These are phyloP conservation scores for Jatropha podagrica DNA, from an alignment of 441 rosid species.

Conservation along the genomic window DNA sequence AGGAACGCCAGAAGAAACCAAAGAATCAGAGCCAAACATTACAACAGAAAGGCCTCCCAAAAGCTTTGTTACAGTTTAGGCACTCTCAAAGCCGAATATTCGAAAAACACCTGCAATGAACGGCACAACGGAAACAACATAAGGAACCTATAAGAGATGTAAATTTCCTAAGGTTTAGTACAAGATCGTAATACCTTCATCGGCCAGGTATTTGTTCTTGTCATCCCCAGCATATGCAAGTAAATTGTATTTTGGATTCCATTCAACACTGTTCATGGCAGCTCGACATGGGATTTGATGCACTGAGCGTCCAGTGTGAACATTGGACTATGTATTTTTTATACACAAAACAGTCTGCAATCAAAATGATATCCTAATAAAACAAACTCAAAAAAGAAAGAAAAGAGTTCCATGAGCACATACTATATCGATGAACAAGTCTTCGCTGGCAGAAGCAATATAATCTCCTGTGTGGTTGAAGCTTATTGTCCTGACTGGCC, in stretches of 20 bases:
- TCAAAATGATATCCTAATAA: neutral
- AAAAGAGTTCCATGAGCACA: conserved; percentile 23
- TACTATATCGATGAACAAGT: conserved; percentile 87
- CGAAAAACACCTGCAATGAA: conserved; percentile 65
- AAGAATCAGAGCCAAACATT: neutral
- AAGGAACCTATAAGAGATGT: neutral
- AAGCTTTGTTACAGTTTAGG: conserved; percentile 29
- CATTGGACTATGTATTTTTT: conserved; percentile 58
- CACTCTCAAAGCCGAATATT: conserved; percentile 73
- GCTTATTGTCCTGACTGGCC: conserved; percentile 99
- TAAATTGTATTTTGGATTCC: conserved; percentile 94
- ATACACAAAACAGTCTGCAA: neutral
- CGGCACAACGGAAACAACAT: neutral
- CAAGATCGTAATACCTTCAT: conserved; percentile 58
- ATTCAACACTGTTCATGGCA: conserved; percentile 98
- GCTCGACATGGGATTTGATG: conserved; percentile 95
- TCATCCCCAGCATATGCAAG: conserved; percentile 99
- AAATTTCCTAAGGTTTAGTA: neutral
- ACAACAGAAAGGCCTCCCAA: neutral
- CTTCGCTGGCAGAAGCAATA: conserved; percentile 97
- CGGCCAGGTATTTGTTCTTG: conserved; percentile 84
- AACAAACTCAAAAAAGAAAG: neutral
- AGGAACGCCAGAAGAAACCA: neutral
- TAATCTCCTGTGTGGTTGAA: conserved; percentile 80
- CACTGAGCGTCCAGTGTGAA: conserved; percentile 74